Percentiles rank a stretch among this genome's conserved stretches.
phyloP scores from a whole-genome alignment of 2,329 filamentous ascomycete genomes.

The Beauveria asiatica region DNA sequence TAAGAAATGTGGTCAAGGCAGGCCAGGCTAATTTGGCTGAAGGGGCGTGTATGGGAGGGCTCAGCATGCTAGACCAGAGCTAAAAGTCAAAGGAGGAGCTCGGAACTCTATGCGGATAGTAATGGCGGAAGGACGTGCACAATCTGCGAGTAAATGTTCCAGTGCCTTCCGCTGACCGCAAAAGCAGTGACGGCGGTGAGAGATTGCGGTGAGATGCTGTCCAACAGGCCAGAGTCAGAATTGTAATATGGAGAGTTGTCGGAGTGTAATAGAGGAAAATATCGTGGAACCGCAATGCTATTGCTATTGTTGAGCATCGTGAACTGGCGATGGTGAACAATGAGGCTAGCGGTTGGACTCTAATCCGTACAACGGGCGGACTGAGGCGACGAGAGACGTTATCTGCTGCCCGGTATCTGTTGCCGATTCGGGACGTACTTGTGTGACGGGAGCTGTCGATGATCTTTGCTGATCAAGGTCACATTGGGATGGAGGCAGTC shows the following conservation, averaged over 20 bases:
- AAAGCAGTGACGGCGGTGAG: background rate
- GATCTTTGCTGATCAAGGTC: background rate
- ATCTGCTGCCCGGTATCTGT: background rate
- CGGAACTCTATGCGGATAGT: too few relatives aligned
- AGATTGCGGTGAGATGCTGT: background rate
- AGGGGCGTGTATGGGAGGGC: background rate
- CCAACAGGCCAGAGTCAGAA: background rate
- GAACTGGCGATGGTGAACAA: background rate
- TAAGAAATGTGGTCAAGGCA: background rate
- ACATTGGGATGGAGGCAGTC: background rate
- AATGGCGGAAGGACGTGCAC: background rate
- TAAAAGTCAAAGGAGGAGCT: background rate
- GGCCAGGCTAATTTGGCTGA: background rate
- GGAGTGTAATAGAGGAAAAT: background rate
- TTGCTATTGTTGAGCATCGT: background rate
- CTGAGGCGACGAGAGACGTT: background rate
- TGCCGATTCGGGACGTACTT: background rate
- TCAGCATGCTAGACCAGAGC: background rate
- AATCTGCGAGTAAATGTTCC: background rate
- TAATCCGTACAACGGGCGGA: background rate
- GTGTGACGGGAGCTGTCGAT: conserved; percentile 4
- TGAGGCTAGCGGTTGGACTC: background rate
- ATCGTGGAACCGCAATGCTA: background rate
- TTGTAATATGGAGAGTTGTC: background rate
- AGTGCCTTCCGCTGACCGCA: background rate